phyloP scores from a whole-genome alignment of 345 rosid genomes.

The Linum tenue region DNA sequence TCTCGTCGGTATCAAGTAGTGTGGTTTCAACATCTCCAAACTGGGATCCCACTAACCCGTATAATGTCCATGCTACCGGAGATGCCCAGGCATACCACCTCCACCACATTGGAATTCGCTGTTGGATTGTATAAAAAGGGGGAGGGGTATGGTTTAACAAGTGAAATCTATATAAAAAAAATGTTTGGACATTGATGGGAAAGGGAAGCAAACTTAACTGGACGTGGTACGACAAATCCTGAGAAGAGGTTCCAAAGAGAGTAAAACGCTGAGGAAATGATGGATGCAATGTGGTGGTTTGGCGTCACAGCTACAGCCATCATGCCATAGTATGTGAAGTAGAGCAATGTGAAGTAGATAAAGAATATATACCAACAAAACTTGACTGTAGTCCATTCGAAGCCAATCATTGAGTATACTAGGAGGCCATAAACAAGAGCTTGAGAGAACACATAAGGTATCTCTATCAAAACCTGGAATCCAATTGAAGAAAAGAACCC shows the following conservation, averaged over 20 bases:
- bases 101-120: conserved; percentile 47
- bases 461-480: conserved; percentile 51
- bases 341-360: conserved; percentile 46
- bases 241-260: conserved; percentile 51
- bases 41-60: conserved; percentile 34
- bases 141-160: no score
- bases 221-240: conserved; percentile 55
- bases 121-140: not conserved
- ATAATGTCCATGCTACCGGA: conserved; percentile 36
- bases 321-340: conserved; percentile 70
- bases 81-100: conserved; percentile 43
- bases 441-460: conserved; percentile 48
- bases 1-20: conserved; percentile 11
- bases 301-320: conserved; percentile 64
- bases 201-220: conserved; percentile 27
- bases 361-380: conserved; percentile 62
- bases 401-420: conserved; percentile 60
- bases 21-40: conserved; percentile 21
- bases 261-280: conserved; percentile 42
- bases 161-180: no score
- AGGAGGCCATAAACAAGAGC: conserved; percentile 35
- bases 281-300: conserved; percentile 46
- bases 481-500: not conserved
- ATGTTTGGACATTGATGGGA: not conserved
- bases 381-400: conserved; percentile 41